Base-by-base conservation (phyloP, 2,329 filamentous ascomycete species). In the Plenodomus lindquistii region DNA sequence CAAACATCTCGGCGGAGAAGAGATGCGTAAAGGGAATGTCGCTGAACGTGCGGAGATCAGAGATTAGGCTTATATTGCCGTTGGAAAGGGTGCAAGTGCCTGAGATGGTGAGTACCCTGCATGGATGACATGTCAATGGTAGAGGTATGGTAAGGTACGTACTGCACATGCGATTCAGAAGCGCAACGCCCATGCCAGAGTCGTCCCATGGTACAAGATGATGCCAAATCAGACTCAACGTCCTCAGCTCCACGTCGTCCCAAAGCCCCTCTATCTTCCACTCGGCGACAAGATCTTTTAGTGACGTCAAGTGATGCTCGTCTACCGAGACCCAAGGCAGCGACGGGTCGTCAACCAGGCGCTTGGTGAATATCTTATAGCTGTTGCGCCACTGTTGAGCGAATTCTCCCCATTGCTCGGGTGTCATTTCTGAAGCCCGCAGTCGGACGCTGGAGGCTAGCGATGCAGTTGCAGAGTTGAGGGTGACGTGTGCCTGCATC, bases 21-120 rank as follows among this genome's bases (percentile, higher is more conserved):
- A 91, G 60, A 44, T 78, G 73, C 18, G 77, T 77, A 61, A 91
- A 93, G 0, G 79, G 79, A 42, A 92, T 77, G 4, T 72, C 69
- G 1, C 81, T 85, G 59, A 83, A 77, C 42, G 72, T 65, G 41
- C 81, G 72, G 40, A 94, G 77, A 64, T 93, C 89, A 2, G 74
- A 65, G 37, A 93, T 76, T n/a, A 93, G 74, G 1, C 77, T 73
- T 2, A 77, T 65, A 66, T 92, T 93, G 29, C 87, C 89, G 66
- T 94, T 94, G 21, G 86, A 89, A 20, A 93, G 75, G 0, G 87
- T 90, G 35, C 82, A 79, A 0, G 86, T 89, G 38, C 59, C 60
- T 64, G 37, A 24, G 21, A 31, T 31, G 27, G 27, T 31, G 10
- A 31, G 22, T 24, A 24, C 22, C 11, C 22, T 24, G 6, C 11